Base-by-base conservation (phyloP, 1,284 basidiomycete species). In the Xanthoconium separans region DNA sequence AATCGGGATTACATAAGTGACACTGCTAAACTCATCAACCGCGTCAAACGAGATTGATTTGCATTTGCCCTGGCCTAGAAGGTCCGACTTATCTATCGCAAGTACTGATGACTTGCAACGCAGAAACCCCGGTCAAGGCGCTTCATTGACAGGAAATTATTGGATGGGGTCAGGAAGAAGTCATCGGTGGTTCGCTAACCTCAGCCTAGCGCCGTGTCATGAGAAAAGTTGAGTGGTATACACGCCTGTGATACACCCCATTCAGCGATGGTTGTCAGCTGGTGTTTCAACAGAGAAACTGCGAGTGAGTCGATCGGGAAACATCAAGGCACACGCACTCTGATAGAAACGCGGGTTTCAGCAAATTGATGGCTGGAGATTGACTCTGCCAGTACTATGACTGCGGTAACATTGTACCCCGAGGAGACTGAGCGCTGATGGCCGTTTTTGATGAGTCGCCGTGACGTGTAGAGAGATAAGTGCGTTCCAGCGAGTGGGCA, bases 391-490 rank as follows among this genome's bases (percentile, higher is more conserved):
- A 24, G 22, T 24, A 24, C 22, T 70, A 54, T 69, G 73, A 10
- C 62, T 58, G n/a, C 50, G 50, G 22, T 57, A 24, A 24, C 22
- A 24, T 24, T 5, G 22, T 24, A 24, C 44, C 57, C 61, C 30
- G 61, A 65, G 51, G 70, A 66, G 36, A 5, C 22, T 24, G 22
- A 5, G 22, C 22, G 22, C 71, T 71, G 30, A 66, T 69, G 39
- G 56, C 22, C 49, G 18, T 18, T 20, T 40, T 72, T 3, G 65
- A 74, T 11, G 76, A 60, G 49, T 65, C 56, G 15, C 73, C 75
- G 33, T 73, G 68, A 40, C 72, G 69, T 47, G 76, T 67, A 72
- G 61, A 76, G 73, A 34, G 74, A 73, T 37, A 73, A 69, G 58
- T 75, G 66, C 12, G 39, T 44, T 18, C 37, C 33, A 44, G 41